Base-by-base conservation (phyloP, 345 rosid species). In the Eucalyptus microcorys region DNA sequence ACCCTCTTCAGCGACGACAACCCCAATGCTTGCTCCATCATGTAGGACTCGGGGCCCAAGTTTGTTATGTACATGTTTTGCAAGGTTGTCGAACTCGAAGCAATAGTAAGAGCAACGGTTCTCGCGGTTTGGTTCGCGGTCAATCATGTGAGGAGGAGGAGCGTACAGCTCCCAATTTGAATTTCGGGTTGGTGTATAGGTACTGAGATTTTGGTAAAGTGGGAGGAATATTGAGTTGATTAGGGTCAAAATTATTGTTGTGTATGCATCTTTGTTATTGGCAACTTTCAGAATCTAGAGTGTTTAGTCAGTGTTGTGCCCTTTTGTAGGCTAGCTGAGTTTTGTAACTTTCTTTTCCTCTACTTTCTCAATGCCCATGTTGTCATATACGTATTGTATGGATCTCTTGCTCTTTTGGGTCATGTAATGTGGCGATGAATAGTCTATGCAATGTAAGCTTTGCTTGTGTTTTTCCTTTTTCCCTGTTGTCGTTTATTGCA, bases 21-120 rank as follows among this genome's bases (percentile, higher is more conserved):
- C 90, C 99, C 99, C 57, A 97, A 97, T 91, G 99, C 99, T 50
- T 97, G 99, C 88, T 95, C 95, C 22, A 86, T 97, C 88, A 96
- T 97, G 99, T 96, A 94, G 47, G 84, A 10, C 30, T 40, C 42
- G 47, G 47, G 24, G 7, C 84, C 45, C 84, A 0, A 11, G 22
- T 37, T 10, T 12, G 47, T n/a, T 2, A 64, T 8, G 76, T 64
- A n/a, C 76, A n/a, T 64, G 40, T n/a, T 64, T n/a, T 14, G 40
- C 21, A 32, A 64, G 40, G 34, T 15, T 15, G 76, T 64, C 76
- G 34, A 2, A n/a, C 76, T n/a, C 45, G 83, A 71, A 21, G 81
- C 43, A 9, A 37, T 71, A 8, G 27, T 40, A 40, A 37, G 27
- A 37, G 43, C 14, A 76, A 40, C 30, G 47, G 30, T 76, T 22